Evolutionary conservation across 2,329 filamentous ascomycete species (phyloP).

Genomic region (Amylocarpus encephaloides): DNA sequence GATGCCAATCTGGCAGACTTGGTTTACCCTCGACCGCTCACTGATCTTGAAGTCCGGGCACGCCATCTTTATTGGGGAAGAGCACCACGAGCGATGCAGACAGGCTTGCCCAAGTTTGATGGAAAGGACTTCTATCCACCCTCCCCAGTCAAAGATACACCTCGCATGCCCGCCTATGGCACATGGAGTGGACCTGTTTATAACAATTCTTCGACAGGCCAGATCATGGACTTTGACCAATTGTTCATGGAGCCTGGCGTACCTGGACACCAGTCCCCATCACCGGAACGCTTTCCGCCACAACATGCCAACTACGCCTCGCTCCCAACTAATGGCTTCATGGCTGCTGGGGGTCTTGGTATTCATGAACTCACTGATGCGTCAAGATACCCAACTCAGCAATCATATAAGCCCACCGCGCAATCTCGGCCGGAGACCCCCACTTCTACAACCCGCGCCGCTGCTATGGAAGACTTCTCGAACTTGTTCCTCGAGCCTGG

Average conservation of each 20-base stretch:
- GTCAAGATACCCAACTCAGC: neutral
- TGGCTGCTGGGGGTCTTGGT: neutral
- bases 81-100: constrained; percentile 43
- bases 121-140: constrained; percentile 58
- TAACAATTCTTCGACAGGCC: neutral
- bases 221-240: constrained; percentile 6
- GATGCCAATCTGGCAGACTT: constrained; percentile 43
- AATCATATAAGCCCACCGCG: neutral
- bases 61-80: constrained; percentile 56
- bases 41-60: constrained; percentile 51
- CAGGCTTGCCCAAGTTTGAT: constrained; percentile 54
- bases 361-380: neutral
- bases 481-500: constrained; percentile 13
- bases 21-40: constrained; percentile 50
- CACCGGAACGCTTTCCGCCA: neutral
- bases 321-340: neutral
- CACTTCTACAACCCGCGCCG: neutral
- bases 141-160: constrained; percentile 41
- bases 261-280: constrained; percentile 7
- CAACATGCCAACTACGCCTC: neutral
- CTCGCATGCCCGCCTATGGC: neutral
- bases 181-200: neutral
- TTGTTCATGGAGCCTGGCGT: constrained; percentile 14
- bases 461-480: constrained; percentile 11
- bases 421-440: constrained; percentile 1